A percentile compares a stretch with the other conserved stretches of the same genome.
Conservation (phyloP, 2,329 filamentous ascomycete genomes). For the Pseudogymnoascus pannorum region DNA sequence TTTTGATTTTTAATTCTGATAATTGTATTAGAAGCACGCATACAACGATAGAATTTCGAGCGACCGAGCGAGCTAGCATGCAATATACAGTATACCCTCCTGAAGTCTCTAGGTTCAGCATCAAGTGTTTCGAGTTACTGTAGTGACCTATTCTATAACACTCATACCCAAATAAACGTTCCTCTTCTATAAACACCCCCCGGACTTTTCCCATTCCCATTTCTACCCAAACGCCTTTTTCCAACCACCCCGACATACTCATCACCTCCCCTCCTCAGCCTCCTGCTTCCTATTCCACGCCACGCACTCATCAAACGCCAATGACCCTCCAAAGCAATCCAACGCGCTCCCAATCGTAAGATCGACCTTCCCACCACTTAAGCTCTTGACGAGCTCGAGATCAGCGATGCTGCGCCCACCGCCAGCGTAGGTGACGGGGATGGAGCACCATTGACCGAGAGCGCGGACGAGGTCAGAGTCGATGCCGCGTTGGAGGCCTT, state of each 20-base stretch:
- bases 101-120: not conserved
- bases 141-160: not conserved
- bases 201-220: not conserved
- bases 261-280: not conserved
- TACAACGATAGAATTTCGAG: slow-evolving; percentile 1
- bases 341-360: slow-evolving; percentile 93
- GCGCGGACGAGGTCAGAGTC: slow-evolving; percentile 74
- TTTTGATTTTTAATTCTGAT: slow-evolving; percentile 20
- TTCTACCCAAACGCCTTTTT: not conserved
- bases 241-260: not conserved
- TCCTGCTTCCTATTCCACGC: slow-evolving; percentile 58
- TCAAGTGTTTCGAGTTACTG: not conserved
- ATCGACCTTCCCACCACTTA: slow-evolving; percentile 78
- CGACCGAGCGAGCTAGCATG: slow-evolving; percentile 1
- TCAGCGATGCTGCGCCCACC: slow-evolving; percentile 80
- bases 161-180: not conserved
- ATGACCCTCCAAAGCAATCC: slow-evolving; percentile 91
- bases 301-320: slow-evolving; percentile 83
- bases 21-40: slow-evolving; percentile 17
- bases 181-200: not conserved
- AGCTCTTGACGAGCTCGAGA: slow-evolving; percentile 68
- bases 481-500: slow-evolving; percentile 85
- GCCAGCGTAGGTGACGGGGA: slow-evolving; percentile 93
- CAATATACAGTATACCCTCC: slow-evolving; percentile 4
- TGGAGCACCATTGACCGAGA: slow-evolving; percentile 77